phyloP scores from a whole-genome alignment of 2,329 filamentous ascomycete genomes.

The Didymosphaeria variabile region DNA sequence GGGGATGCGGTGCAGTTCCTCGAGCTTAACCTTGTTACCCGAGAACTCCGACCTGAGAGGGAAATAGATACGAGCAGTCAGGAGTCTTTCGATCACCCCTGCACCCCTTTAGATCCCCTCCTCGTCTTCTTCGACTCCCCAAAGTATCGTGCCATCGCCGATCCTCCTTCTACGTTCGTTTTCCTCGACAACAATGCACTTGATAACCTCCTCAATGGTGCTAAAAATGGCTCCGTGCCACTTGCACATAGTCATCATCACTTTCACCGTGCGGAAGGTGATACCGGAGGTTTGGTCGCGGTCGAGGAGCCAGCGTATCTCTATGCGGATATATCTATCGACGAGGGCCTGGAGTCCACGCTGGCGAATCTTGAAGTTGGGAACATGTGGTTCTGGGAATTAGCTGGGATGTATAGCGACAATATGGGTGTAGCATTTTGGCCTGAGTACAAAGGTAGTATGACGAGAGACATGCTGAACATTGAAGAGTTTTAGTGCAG shows the following conservation, averaged over 20 bases:
- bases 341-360: not conserved
- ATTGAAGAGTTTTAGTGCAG: not conserved
- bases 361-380: not conserved
- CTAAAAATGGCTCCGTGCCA: not conserved
- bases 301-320: not conserved
- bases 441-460: conserved; percentile 4
- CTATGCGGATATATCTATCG: not conserved
- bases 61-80: not conserved
- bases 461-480: conserved; percentile 2
- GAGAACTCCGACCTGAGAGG: not conserved
- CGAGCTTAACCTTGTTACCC: not conserved
- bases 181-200: not conserved
- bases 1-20: not conserved
- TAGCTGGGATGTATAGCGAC: not conserved
- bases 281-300: not conserved
- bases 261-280: not conserved
- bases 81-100: not conserved
- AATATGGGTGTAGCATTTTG: not conserved
- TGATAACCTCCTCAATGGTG: not conserved
- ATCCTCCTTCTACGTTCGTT: not conserved
- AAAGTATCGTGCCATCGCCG: not conserved
- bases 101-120: not conserved
- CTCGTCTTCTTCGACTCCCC: not conserved
- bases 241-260: not conserved
- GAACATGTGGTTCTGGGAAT: conserved; percentile 6